Evolutionary conservation across 805 yeast genomes (phyloP).

Genomic region (Metschnikowia lunata): DNA sequence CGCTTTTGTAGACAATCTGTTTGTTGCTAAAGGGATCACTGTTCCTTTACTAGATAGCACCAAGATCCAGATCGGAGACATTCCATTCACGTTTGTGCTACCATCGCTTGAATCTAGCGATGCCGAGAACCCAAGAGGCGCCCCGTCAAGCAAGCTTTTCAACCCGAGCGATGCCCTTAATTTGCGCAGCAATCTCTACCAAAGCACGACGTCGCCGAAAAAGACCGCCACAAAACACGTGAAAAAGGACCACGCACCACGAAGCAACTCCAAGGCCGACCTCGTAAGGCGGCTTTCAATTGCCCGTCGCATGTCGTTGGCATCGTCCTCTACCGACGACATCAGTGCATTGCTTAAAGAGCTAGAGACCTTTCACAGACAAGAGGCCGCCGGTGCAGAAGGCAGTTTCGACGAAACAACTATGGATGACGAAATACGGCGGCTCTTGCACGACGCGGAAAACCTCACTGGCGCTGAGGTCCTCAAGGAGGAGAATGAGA

Average conservation of each 20-base stretch:
- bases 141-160: conserved; percentile 33
- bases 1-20: conserved; percentile 89
- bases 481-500: conserved; percentile 35
- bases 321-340: conserved; percentile 37
- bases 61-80: conserved; percentile 89
- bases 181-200: conserved; percentile 47
- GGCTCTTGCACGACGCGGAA: conserved; percentile 11
- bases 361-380: conserved; percentile 26
- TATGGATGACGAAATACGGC: conserved; percentile 8
- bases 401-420: conserved; percentile 13
- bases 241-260: conserved; percentile 1
- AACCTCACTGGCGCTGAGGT: conserved; percentile 22
- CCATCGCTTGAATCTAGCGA: conserved; percentile 58
- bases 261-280: conserved; percentile 15
- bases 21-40: conserved; percentile 87
- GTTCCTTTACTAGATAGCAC: conserved; percentile 80
- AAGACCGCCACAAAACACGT: conserved; percentile 10
- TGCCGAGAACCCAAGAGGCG: conserved; percentile 19
- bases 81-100: conserved; percentile 79
- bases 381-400: conserved; percentile 7
- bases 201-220: conserved; percentile 21
- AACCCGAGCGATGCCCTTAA: conserved; percentile 63
- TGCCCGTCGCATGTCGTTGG: conserved; percentile 36
- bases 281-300: conserved; percentile 27
- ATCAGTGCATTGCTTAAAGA: conserved; percentile 34